Conservation (phyloP, 371 early-diverging fungal genomes). For the Saksenaea vasiformis region DNA sequence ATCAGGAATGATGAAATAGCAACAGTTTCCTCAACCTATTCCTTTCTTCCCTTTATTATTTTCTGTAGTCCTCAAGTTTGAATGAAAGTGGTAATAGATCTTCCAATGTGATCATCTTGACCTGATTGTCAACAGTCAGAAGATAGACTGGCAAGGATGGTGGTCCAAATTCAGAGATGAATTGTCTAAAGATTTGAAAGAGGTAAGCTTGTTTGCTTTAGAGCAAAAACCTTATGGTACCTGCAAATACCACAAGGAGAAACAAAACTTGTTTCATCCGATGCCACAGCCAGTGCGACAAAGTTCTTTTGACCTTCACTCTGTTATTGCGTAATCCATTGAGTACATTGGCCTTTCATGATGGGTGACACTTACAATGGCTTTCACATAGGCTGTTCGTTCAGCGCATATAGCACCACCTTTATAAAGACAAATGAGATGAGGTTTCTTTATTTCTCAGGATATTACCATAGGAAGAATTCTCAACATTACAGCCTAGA, state of each 20-base stretch:
- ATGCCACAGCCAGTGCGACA: conserved; percentile 65
- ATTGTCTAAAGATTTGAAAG: conserved; percentile 58
- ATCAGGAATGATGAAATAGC: conserved; percentile 46
- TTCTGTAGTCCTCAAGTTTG: conserved; percentile 47
- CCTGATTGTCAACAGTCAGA: conserved; percentile 56
- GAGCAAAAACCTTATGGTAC: conserved; percentile 20
- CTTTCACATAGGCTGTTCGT: conserved; percentile 81
- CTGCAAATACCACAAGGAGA: conserved; percentile 86
- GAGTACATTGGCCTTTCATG: background rate
- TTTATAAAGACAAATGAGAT: conserved; percentile 23
- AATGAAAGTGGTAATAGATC: conserved; percentile 70
- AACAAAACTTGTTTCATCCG: conserved; percentile 56
- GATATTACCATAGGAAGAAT: conserved; percentile 70
- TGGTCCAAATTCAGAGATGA: conserved; percentile 75
- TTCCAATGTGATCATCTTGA: conserved; percentile 43
- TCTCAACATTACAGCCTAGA: conserved; percentile 84
- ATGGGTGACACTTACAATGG: conserved; percentile 59
- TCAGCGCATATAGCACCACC: conserved; percentile 83
- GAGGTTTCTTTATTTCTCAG: background rate
- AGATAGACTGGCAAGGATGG: conserved; percentile 59
- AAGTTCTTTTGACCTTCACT: conserved; percentile 72
- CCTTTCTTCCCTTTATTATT: background rate
- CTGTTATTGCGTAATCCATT: conserved; percentile 22
- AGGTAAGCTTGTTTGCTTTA: background rate
- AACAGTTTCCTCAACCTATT: background rate